These are phyloP conservation scores for Chlamydomonas sp. DNA, from an alignment of 139 green algal species.

Conservation along the genomic window DNA sequence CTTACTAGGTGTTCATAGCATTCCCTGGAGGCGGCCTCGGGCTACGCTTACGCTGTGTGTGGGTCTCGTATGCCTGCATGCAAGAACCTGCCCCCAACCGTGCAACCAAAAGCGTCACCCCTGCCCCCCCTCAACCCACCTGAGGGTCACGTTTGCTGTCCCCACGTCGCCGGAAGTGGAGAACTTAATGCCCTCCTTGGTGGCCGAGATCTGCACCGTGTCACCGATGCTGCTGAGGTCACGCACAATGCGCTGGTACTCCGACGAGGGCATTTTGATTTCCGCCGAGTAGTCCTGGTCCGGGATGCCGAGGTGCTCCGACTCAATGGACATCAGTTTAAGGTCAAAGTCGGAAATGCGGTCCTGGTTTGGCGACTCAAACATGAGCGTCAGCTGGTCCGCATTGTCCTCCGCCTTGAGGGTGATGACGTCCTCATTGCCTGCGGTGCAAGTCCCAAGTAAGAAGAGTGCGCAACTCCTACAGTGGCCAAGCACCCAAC, in stretches of 20 bases:
- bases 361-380: slow-evolving; percentile 81
- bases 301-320: slow-evolving; percentile 97
- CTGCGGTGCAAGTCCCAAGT: slow-evolving; percentile 14
- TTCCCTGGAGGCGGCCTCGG: too few species aligned
- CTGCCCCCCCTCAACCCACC: slow-evolving; percentile 1
- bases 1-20: too few species aligned
- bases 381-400: slow-evolving; percentile 97
- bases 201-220: slow-evolving; percentile 89
- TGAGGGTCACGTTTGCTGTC: slow-evolving; percentile 93
- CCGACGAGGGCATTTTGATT: slow-evolving; percentile 66
- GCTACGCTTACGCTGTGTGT: too few species aligned
- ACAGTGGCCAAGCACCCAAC: neutral
- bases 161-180: slow-evolving; percentile 95
- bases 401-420: slow-evolving; percentile 95
- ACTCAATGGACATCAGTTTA: slow-evolving; percentile 99
- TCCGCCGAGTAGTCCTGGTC: slow-evolving; percentile 93
- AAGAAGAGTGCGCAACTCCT: neutral
- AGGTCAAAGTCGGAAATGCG: slow-evolving; percentile 94
- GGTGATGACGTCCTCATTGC: slow-evolving; percentile 96
- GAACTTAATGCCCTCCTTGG: slow-evolving; percentile 99
- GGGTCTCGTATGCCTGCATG: too few species aligned
- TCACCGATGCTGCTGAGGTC: slow-evolving; percentile 89
- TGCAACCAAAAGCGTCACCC: neutral
- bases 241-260: slow-evolving; percentile 94
- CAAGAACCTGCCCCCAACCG: too few species aligned